phyloP scores from a whole-genome alignment of 768 basidiomycete species.

The Termitomyces sp. region DNA sequence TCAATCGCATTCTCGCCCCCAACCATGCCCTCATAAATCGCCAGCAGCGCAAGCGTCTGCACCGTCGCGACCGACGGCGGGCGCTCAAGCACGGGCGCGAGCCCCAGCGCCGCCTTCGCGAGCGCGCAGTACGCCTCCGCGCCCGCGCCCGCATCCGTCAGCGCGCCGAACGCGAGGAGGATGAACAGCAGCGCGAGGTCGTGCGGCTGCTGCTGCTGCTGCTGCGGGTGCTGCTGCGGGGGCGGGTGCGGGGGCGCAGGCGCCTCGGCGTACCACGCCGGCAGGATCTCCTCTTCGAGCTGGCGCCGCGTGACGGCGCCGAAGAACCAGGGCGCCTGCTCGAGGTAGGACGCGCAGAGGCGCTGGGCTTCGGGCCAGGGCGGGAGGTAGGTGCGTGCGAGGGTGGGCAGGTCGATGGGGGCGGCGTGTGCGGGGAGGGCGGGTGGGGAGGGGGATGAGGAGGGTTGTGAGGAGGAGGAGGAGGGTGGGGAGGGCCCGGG shows the following conservation, averaged over 20 bases:
- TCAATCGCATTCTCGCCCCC: slow-evolving; percentile 68
- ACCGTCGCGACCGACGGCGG: slow-evolving; percentile 69
- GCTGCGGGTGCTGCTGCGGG: too few relatives aligned
- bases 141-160: slow-evolving; percentile 46
- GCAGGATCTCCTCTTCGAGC: slow-evolving; percentile 59
- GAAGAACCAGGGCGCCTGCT: slow-evolving; percentile 80
- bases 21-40: slow-evolving; percentile 64
- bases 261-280: slow-evolving; percentile 58
- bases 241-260: too few relatives aligned
- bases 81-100: slow-evolving; percentile 65
- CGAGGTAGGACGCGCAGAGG: slow-evolving; percentile 64
- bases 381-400: slow-evolving; percentile 50
- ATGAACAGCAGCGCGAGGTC: slow-evolving; percentile 61
- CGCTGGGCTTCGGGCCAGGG: slow-evolving; percentile 51
- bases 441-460: not conserved
- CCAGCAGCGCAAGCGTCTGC: slow-evolving; percentile 62
- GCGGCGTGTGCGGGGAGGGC: slow-evolving; percentile 4
- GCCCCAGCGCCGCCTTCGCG: slow-evolving; percentile 56
- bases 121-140: slow-evolving; percentile 49
- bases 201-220: slow-evolving; percentile 27
- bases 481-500: slow-evolving; percentile 13
- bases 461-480: not conserved
- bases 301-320: slow-evolving; percentile 63
- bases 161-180: slow-evolving; percentile 56
- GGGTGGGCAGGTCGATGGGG: slow-evolving; percentile 34